Conservation (phyloP, 768 basidiomycete species). For the Antrodiella citrinella region DNA sequence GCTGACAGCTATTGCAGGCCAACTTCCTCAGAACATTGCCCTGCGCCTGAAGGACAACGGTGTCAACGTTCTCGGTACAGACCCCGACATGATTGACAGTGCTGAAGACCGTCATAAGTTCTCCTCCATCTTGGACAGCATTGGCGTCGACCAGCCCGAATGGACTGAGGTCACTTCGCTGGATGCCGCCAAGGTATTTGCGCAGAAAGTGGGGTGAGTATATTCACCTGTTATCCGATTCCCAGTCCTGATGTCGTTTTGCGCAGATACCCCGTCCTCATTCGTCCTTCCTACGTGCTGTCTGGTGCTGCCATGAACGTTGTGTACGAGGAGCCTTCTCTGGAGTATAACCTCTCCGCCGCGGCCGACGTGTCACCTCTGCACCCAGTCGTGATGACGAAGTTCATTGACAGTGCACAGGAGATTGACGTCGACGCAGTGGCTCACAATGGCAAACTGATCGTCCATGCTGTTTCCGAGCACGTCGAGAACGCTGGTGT, state of each 20-base stretch:
- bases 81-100: constrained; percentile 89
- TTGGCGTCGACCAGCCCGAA: constrained; percentile 94
- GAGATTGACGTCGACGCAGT: constrained; percentile 99
- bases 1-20: constrained; percentile 41
- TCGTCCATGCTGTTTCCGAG: constrained; percentile 95
- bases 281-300: constrained; percentile 96
- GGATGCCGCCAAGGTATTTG: constrained; percentile 87
- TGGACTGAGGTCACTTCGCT: constrained; percentile 90
- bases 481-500: constrained; percentile 99
- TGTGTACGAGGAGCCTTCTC: constrained; percentile 80
- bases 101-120: constrained; percentile 99
- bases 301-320: constrained; percentile 99
- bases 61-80: constrained; percentile 93
- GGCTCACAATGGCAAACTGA: constrained; percentile 83
- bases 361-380: constrained; percentile 94
- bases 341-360: constrained; percentile 93
- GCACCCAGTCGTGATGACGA: constrained; percentile 97
- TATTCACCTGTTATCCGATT: background rate
- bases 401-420: constrained; percentile 97
- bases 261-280: constrained; percentile 86
- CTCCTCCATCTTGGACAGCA: constrained; percentile 89
- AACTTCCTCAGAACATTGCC: constrained; percentile 98
- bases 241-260: too few relatives aligned
- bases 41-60: constrained; percentile 86
- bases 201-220: constrained; percentile 71